Evolutionary conservation across 1,139 yeast genomes (phyloP).

Genomic region (Arxiozyma bovina): DNA sequence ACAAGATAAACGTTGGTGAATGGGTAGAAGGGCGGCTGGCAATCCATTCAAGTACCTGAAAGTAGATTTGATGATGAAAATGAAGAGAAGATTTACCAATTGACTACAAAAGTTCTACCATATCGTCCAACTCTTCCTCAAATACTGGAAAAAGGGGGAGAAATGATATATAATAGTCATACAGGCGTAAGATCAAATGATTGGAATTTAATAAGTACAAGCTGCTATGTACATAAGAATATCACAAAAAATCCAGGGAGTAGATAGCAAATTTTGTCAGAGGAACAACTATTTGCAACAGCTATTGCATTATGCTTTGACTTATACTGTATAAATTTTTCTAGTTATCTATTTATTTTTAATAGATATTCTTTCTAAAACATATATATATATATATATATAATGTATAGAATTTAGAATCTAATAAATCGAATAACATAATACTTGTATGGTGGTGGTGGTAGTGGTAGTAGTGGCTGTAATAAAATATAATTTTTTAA

Average conservation of each 20-base stretch:
- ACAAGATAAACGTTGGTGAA: too few relatives aligned
- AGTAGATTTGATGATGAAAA: not conserved
- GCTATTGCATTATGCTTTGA: not conserved
- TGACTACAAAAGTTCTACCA: too few relatives aligned
- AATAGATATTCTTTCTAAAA: not conserved
- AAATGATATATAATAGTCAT: not conserved
- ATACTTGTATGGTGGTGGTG: not conserved
- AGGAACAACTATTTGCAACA: too few relatives aligned
- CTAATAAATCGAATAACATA: not conserved
- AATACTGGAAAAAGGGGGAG: not conserved
- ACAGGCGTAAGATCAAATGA: not conserved
- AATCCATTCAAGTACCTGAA: not conserved
- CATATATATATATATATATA: not conserved
- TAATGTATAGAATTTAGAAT: too few relatives aligned
- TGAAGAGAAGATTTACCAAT: not conserved
- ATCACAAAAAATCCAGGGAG: too few relatives aligned
- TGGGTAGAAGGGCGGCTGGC: too few relatives aligned
- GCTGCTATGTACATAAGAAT: not conserved
- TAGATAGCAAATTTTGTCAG: too few relatives aligned
- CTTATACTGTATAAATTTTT: too few relatives aligned
- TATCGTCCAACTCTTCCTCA: not conserved
- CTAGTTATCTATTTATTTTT: not conserved
- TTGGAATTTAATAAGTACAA: too few relatives aligned
- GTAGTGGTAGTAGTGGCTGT: not conserved
- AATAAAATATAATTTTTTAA: conserved; percentile 29